Evolutionary conservation across 768 basidiomycete species (phyloP).

Genomic region (Strobilomyces confusus): DNA sequence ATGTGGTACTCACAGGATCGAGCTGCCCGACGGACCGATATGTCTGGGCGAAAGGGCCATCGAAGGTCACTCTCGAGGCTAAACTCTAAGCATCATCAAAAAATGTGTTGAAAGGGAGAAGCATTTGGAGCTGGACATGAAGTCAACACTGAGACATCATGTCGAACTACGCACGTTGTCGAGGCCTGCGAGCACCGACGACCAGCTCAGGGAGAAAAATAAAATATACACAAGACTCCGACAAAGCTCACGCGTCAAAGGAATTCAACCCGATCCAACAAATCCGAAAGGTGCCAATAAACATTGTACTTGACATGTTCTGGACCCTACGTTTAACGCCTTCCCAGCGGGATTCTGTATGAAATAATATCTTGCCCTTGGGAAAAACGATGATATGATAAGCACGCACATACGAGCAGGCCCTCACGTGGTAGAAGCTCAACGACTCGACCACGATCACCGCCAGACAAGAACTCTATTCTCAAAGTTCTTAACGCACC

Average conservation of each 20-base stretch:
- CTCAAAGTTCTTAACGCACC: background rate
- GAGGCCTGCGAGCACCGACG: slow-evolving; percentile 3
- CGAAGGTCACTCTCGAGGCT: background rate
- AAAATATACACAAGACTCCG: background rate
- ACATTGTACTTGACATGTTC: background rate
- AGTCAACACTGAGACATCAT: slow-evolving; percentile 10
- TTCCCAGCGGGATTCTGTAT: background rate
- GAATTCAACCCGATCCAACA: background rate
- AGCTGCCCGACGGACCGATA: background rate
- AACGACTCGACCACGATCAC: slow-evolving; percentile 1
- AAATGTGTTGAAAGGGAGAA: background rate
- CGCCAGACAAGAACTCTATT: slow-evolving; percentile 16
- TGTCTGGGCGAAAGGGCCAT: background rate
- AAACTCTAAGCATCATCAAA: background rate
- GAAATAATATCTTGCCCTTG: background rate
- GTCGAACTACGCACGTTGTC: background rate
- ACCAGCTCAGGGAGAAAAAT: background rate
- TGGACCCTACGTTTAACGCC: background rate
- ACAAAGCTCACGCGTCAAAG: background rate
- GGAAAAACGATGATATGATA: slow-evolving; percentile 3
- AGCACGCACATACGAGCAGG: background rate
- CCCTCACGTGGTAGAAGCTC: slow-evolving; percentile 19
- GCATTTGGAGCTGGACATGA: background rate
- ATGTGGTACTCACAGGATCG: background rate
- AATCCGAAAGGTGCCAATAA: background rate